Evolutionary conservation across 2,329 filamentous ascomycete genomes (phyloP), one percentile per base, ranked within the genome.

Genomic region (Nectriaceae sp.): DNA sequence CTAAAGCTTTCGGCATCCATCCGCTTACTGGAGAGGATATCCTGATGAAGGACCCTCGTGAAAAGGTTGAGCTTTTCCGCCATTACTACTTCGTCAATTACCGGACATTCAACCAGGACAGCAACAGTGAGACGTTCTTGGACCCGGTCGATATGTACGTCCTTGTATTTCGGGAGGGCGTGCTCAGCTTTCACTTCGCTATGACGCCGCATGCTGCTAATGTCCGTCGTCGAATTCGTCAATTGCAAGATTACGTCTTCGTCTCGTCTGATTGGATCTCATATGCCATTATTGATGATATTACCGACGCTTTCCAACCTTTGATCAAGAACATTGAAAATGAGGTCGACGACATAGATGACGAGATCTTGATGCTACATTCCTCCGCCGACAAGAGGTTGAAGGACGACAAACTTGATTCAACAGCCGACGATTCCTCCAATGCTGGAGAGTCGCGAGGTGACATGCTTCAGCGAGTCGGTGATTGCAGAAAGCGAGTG

Each of bases 1-100:
- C 90, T 22, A 96, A 95, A 65, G 82, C 94, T 0, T 99, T 99
- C 65, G 90, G 91, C 15, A 97, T 99, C 51, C 94, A 99, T 71
- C 92, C 94, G 1, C 75, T 99, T 49, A 99, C 94, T 0, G 87
- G 90, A 2, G 94, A 99, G 69, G 94, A 99, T 66, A 97, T 99
- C 61, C 87, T 97, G 80, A 87, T 97, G 75, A 90, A 97, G 68
- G 94, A 99, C 73, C 89, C 92, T 35, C 92, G 94, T 19, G 94
- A 99, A 66, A 99, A 99, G 72, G 94, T 99, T 1, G 94, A 99
- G 68, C 79, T 99, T 1, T 99, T 99, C 76, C 87, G 90, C 26
- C 89, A 96, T 67, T 99, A 99, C 73, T 99, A 99, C 70, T 97
- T 99, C 63, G 90, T 99, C 72, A 97, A 96, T 68, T 99, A 99